phyloP scores from a whole-genome alignment of 2,329 filamentous ascomycete genomes.

The Fusarium ramigenum region DNA sequence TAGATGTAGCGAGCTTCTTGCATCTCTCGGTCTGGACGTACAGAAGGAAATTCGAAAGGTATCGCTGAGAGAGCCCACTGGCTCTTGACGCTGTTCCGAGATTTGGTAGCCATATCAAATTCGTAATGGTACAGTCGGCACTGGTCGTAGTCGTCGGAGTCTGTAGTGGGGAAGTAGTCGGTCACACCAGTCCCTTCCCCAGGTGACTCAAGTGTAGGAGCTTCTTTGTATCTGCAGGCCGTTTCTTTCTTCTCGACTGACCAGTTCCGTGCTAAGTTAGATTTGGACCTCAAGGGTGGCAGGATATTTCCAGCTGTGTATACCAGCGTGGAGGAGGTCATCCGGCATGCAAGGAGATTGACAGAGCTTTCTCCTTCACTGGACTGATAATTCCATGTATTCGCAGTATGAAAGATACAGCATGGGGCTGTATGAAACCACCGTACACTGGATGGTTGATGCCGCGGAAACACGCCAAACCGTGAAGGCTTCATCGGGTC shows the following conservation, averaged over 20 bases:
- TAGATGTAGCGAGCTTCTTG: slow-evolving; percentile 68
- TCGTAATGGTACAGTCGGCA: slow-evolving; percentile 76
- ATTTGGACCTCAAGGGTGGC: slow-evolving; percentile 23
- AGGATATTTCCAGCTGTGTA: slow-evolving; percentile 71
- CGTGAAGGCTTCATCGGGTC: slow-evolving; percentile 65
- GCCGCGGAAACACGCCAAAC: slow-evolving; percentile 74
- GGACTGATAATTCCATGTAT: slow-evolving; percentile 67
- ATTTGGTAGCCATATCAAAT: slow-evolving; percentile 57
- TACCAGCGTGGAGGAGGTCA: slow-evolving; percentile 72
- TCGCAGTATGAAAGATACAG: slow-evolving; percentile 77
- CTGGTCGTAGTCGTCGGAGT: slow-evolving; percentile 66
- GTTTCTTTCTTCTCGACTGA: not conserved
- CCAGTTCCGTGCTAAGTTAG: fast-evolving
- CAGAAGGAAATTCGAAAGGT: slow-evolving; percentile 73
- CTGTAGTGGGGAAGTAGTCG: slow-evolving; percentile 36
- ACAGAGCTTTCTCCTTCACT: slow-evolving; percentile 47
- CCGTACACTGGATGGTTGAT: slow-evolving; percentile 62
- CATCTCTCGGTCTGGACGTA: slow-evolving; percentile 67
- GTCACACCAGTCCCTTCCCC: fast-evolving
- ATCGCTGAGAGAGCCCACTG: slow-evolving; percentile 73
- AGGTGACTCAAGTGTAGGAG: not conserved
- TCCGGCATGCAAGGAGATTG: slow-evolving; percentile 72
- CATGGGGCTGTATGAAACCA: slow-evolving; percentile 77
- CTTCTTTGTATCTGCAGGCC: not conserved
- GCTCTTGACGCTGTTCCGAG: slow-evolving; percentile 57